A percentile compares a stretch with the other conserved stretches of the same genome.
Conservation (phyloP, 768 basidiomycete species). For the Collybia sp. region DNA sequence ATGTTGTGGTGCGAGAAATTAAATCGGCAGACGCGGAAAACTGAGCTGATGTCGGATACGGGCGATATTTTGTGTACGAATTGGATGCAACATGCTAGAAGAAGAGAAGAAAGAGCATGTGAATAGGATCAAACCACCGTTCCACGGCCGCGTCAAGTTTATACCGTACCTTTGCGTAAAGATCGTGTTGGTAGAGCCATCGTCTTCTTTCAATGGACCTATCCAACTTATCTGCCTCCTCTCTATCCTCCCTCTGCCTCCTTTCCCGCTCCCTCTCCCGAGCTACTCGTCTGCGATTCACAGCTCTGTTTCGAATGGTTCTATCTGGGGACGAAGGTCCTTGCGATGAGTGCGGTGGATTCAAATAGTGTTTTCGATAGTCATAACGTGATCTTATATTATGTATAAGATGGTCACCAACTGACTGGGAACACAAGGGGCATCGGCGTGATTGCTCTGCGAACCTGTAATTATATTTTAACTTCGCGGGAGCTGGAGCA, state of each 20-base stretch:
- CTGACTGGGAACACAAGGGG: conserved; percentile 65
- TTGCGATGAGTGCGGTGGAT: conserved; percentile 56
- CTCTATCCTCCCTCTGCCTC: conserved; percentile 41
- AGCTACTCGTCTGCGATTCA: conserved; percentile 26
- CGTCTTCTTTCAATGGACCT: conserved; percentile 66
- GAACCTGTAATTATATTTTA: background rate
- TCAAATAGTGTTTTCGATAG: conserved; percentile 76
- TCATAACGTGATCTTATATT: conserved; percentile 73
- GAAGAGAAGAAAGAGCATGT: background rate
- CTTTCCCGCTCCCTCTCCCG: conserved; percentile 55
- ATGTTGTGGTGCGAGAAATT: conserved; percentile 71
- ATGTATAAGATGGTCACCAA: conserved; percentile 77
- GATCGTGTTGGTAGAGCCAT: conserved; percentile 74
- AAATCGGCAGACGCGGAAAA: conserved; percentile 75
- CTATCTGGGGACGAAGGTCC: conserved; percentile 20
- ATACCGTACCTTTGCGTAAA: conserved; percentile 78
- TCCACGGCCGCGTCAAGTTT: background rate
- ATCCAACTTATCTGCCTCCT: conserved; percentile 69
- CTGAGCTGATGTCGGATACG: conserved; percentile 83
- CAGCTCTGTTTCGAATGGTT: conserved; percentile 21
- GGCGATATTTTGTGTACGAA: conserved; percentile 78
- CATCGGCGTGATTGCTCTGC: conserved; percentile 76
- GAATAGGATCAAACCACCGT: conserved; percentile 1
- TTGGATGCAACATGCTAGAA: conserved; percentile 89
- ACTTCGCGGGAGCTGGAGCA: background rate